Base-by-base conservation (phyloP, 2,329 filamentous ascomycete genomes). In the Basipetospora chlamydospora region DNA sequence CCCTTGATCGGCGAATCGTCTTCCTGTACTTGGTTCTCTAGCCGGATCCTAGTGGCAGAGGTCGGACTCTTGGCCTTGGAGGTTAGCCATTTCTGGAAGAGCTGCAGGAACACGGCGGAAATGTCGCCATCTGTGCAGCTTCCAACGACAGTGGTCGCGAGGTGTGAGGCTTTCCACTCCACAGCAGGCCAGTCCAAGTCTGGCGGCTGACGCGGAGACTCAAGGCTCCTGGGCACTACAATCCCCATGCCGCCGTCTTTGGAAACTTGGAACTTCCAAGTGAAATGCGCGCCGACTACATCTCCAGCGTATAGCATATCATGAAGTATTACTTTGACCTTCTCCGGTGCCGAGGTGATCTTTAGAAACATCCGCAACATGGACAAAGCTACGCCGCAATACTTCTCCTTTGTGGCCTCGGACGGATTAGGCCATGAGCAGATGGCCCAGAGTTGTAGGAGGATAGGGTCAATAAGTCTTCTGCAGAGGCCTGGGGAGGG, bases 401-500 rank as follows among this genome's bases (percentile, higher is more conserved):
- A 66, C 1, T 53, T 47, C 18, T 60, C 52, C 13, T 60, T 55
- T 5, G 54, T 47, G 2, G 48, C 42, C 1, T 50, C 35, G 6
- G 53, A 46, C 4, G 57, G 44, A 6, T 50, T 51, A 1, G 54
- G 46, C 63, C 72, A 73, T 5, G 67, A 69, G 1, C 69, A 58
- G 12, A 83, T 49, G 2, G 66, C 60, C 79, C 79, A 84, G 0
- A 84, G 55, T 2, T 77, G 67, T 4, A 74, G 52, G 3, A 80
- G 45, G 2, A 81, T 48, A 1, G 71, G 71, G 3, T 60, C 57
- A 3, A 82, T 52, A 1, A 84, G 57, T 35, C 79, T 62, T 43
- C 66, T 74, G 30, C 74, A 69, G 8, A 83, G 54, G 0, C 75
- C 75, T 0, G 77, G 72, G 38, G 80, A 77, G 0, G 77, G 76